These are phyloP conservation scores for Eucalyptus cladocalyx DNA, from an alignment of 345 rosid species.

Conservation along the genomic window DNA sequence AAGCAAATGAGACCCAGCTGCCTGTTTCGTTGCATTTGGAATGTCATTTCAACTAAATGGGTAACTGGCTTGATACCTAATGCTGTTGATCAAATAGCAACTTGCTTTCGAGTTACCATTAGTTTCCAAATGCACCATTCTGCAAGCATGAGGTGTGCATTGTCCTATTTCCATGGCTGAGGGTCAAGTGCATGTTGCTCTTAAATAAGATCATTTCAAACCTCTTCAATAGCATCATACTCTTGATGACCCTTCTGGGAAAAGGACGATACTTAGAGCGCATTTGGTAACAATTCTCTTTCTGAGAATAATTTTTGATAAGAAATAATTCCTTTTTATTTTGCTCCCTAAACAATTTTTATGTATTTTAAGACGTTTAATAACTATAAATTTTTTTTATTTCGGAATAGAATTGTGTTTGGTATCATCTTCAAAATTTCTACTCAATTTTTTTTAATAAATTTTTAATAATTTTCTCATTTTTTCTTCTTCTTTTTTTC, in stretches of 20 bases:
- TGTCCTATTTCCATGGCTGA: neutral
- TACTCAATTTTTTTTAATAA: too few relatives aligned
- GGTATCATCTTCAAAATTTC: rapidly evolving
- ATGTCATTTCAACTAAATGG: neutral
- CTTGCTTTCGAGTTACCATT: neutral
- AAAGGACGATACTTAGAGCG: rapidly evolving
- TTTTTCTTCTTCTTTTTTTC: rapidly evolving
- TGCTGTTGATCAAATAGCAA: neutral
- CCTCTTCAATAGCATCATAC: neutral
- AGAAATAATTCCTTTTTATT: rapidly evolving
- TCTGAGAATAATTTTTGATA: rapidly evolving
- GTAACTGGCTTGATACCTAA: neutral
- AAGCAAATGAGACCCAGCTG: neutral
- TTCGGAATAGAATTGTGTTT: rapidly evolving
- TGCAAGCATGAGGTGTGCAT: neutral
- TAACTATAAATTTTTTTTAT: rapidly evolving
- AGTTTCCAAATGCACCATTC: neutral
- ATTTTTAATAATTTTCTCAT: too few relatives aligned
- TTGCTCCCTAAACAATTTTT: rapidly evolving
- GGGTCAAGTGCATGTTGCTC: neutral
- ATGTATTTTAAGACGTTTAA: rapidly evolving
- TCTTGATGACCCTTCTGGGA: neutral
- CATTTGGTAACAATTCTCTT: rapidly evolving
- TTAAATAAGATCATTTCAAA: neutral
- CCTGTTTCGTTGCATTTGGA: neutral